Percentiles rank a stretch among this genome's conserved stretches.
These are phyloP conservation scores for Bothriochloa decipiens DNA, from an alignment of 176 grass and related monocot species.

Conservation along the genomic window DNA sequence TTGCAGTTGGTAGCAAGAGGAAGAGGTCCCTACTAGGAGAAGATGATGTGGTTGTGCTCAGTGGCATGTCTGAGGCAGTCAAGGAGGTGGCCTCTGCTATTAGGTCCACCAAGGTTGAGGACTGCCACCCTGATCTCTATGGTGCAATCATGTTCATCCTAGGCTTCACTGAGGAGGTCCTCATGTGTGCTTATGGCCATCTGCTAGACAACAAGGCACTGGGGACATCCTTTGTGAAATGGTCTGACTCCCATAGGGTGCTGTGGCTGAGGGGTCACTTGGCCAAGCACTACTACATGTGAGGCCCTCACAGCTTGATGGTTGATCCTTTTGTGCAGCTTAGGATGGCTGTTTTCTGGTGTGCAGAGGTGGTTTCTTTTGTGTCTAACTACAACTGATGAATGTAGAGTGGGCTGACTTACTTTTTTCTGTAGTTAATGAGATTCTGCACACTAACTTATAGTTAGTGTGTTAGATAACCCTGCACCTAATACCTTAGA, in stretches of 20 bases:
- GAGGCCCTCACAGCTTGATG: not conserved
- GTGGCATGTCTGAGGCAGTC: no score
- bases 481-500: no score
- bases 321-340: not conserved
- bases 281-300: constrained; percentile 4
- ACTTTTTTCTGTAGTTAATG: no score
- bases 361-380: not conserved
- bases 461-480: no score
- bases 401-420: not conserved
- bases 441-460: no score
- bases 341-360: accelerated
- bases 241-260: not conserved
- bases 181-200: not conserved
- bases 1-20: no score
- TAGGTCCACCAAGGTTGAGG: not conserved
- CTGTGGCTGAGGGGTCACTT: not conserved
- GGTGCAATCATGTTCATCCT: not conserved
- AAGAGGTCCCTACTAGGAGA: no score
- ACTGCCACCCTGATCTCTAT: not conserved
- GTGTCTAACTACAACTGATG: not conserved
- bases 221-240: not conserved
- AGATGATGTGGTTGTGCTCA: no score
- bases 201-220: not conserved
- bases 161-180: not conserved
- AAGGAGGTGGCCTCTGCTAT: not conserved